A percentile compares a stretch with the other conserved stretches of the same genome.
These are phyloP conservation scores for Monosiga brevicollis DNA, from an alignment of 78 protist genomes.

Conservation along the genomic window DNA sequence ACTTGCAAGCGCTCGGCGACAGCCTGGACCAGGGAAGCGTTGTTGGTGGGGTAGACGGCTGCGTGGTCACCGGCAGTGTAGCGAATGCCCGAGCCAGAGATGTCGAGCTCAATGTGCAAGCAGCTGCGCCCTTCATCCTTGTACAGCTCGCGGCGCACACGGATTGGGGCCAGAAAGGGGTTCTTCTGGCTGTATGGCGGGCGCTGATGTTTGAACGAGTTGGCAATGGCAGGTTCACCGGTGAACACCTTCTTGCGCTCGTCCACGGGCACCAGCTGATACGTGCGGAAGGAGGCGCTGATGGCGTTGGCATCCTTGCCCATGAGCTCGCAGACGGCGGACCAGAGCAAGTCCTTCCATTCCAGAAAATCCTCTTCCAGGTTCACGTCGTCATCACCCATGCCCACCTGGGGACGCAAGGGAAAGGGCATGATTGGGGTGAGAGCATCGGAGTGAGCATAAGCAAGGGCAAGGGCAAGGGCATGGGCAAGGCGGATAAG, in stretches of 20 bases:
- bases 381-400: constrained; percentile 82
- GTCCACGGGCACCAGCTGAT: not conserved
- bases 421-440: too few relatives aligned
- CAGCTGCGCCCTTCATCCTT: not conserved
- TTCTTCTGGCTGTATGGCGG: constrained; percentile 13
- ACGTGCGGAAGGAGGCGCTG: not conserved
- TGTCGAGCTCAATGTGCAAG: constrained; percentile 27
- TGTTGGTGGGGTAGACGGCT: constrained; percentile 62
- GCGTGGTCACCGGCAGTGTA: constrained; percentile 74
- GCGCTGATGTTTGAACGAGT: not conserved
- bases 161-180: constrained; percentile 43
- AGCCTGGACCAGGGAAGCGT: constrained; percentile 32
- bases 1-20: not conserved
- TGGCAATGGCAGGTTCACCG: not conserved
- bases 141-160: constrained; percentile 55
- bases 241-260: not conserved
- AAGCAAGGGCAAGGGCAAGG: too few relatives aligned
- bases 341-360: constrained; percentile 66
- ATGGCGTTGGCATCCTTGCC: constrained; percentile 24
- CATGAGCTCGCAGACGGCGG: constrained; percentile 25
- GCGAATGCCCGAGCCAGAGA: constrained; percentile 1
- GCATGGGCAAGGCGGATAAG: too few relatives aligned
- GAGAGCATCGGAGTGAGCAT: too few relatives aligned
- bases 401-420: too few relatives aligned
- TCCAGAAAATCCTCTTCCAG: constrained; percentile 71